These are phyloP conservation scores for Xylariaceae sp. DNA, from an alignment of 2,329 filamentous ascomycete genomes.

Conservation along the genomic window DNA sequence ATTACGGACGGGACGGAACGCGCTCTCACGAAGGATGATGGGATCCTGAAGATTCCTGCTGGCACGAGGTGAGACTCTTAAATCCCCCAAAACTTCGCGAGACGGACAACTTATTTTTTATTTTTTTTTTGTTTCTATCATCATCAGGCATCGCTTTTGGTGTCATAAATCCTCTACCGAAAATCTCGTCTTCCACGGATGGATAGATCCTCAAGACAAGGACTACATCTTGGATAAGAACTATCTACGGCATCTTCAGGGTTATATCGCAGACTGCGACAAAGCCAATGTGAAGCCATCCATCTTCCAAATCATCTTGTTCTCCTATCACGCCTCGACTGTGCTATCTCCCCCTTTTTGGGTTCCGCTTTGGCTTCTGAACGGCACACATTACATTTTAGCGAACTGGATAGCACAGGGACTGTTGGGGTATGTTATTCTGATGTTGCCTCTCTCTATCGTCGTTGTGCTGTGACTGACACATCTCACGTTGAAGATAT, in stretches of 20 bases:
- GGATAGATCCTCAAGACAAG: constrained; percentile 15
- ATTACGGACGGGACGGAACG: constrained; percentile 7
- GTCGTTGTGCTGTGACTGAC: too few relatives aligned
- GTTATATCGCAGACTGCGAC: constrained; percentile 18
- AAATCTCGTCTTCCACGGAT: constrained; percentile 16
- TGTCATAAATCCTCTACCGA: constrained; percentile 13
- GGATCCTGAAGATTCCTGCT: constrained; percentile 9
- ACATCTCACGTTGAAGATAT: background rate
- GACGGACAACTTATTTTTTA: too few relatives aligned
- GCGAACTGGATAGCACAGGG: constrained; percentile 9
- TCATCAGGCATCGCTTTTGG: constrained; percentile 19
- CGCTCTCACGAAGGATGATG: constrained; percentile 14
- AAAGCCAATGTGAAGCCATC: constrained; percentile 11
- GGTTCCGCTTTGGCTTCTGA: constrained; percentile 17
- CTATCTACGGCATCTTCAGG: constrained; percentile 16
- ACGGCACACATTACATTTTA: constrained; percentile 8
- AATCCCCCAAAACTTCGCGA: too few relatives aligned
- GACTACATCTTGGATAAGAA: constrained; percentile 16
- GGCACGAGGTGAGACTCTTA: constrained; percentile 11
- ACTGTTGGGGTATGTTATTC: constrained; percentile 10
- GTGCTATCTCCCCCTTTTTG: constrained; percentile 18
- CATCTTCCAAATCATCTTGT: constrained; percentile 17
- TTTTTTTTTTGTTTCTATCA: background rate
- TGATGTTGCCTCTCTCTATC: too few relatives aligned
- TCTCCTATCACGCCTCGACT: constrained; percentile 12